Evolutionary conservation across 306 rosid species (phyloP).

Genomic region (Urtica urens): DNA sequence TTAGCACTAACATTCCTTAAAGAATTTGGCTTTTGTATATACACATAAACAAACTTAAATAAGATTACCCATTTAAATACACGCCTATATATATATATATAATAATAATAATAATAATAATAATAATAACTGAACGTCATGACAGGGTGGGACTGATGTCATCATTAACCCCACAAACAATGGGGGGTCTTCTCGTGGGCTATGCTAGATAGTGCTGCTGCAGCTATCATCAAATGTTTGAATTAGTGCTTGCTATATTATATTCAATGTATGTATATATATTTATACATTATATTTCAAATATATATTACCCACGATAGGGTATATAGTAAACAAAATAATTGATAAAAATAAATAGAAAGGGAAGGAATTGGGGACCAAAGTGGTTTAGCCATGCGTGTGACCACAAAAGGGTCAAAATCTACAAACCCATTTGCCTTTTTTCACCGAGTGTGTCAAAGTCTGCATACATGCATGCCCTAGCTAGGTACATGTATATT

Average conservation of each 20-base stretch:
- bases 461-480: slow-evolving; percentile 9
- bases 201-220: slow-evolving; percentile 40
- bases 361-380: slow-evolving; percentile 42
- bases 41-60: too few relatives aligned
- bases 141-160: slow-evolving; percentile 80
- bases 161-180: slow-evolving; percentile 39
- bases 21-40: neutral
- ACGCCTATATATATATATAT: too few relatives aligned
- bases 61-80: too few relatives aligned
- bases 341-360: slow-evolving; percentile 10
- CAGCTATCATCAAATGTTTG: slow-evolving; percentile 86
- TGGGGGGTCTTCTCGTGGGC: slow-evolving; percentile 29
- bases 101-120: neutral
- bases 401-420: slow-evolving; percentile 67
- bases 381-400: slow-evolving; percentile 45
- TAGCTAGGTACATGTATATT: neutral
- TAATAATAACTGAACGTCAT: slow-evolving; percentile 37
- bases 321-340: neutral
- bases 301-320: slow-evolving; percentile 2
- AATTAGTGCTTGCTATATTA: slow-evolving; percentile 30
- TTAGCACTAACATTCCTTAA: slow-evolving; percentile 15
- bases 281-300: neutral
- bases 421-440: slow-evolving; percentile 13
- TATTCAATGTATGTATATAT: slow-evolving; percentile 7
- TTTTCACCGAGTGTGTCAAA: neutral